phyloP scores from a whole-genome alignment of 768 basidiomycete genomes.

The Lentinula guzmanii region DNA sequence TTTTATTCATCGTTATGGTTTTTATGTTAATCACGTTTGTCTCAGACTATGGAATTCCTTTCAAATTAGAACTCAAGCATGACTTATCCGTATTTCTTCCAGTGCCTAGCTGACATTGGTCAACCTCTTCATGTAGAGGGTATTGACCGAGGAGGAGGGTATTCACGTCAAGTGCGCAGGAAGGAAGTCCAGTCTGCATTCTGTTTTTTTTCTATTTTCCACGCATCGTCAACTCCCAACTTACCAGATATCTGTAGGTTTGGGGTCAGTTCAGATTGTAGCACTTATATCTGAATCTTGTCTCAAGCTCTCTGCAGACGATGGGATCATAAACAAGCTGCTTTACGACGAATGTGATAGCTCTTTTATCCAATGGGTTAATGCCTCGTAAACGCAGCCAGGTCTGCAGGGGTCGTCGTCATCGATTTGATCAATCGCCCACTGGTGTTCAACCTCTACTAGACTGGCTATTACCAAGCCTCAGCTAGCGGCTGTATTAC shows the following conservation, averaged over 20 bases:
- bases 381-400: not conserved
- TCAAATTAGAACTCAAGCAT: not conserved
- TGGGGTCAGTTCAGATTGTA: not conserved
- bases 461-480: not conserved
- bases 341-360: not conserved
- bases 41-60: not conserved
- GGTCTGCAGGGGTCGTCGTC: not conserved
- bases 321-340: not conserved
- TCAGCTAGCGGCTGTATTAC: not conserved
- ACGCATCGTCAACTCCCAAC: not conserved
- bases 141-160: slow-evolving; percentile 13
- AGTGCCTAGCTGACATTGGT: slow-evolving; percentile 17
- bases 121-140: slow-evolving; percentile 20
- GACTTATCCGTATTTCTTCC: not conserved
- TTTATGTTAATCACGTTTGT: not conserved
- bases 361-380: not conserved
- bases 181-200: slow-evolving; percentile 15
- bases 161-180: slow-evolving; percentile 14
- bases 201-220: not conserved
- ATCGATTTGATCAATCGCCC: not conserved
- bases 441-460: too few relatives aligned
- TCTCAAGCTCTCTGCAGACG: not conserved
- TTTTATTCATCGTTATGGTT: not conserved
- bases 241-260: not conserved
- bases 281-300: too few relatives aligned